Evolutionary conservation across 148 eudicot species (phyloP).

Genomic region (Agrostemma githago): DNA sequence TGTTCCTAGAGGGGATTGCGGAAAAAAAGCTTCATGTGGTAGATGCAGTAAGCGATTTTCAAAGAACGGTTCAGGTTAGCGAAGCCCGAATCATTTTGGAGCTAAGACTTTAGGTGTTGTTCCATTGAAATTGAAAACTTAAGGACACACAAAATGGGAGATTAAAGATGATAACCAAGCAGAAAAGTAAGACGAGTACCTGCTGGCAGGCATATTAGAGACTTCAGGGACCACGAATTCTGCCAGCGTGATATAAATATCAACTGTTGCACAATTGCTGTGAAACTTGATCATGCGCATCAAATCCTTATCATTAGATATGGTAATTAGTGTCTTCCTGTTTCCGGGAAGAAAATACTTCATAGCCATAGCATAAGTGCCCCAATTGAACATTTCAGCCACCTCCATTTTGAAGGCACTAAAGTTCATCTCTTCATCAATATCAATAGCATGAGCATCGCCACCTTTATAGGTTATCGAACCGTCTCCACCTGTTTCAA

Average conservation of each 20-base stretch:
- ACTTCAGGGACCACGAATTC: conserved; percentile 57
- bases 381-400: conserved; percentile 74
- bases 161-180: conserved; percentile 10
- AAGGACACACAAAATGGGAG: neutral
- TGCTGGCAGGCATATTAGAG: conserved; percentile 71
- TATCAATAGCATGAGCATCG: conserved; percentile 96
- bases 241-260: conserved; percentile 63
- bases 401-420: conserved; percentile 63
- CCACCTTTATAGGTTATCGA: conserved; percentile 68
- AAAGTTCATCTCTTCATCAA: conserved; percentile 57
- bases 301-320: conserved; percentile 91
- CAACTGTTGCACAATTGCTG: conserved; percentile 42
- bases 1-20: too few relatives aligned
- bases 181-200: conserved; percentile 43
- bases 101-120: too few relatives aligned
- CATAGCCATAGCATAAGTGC: conserved; percentile 37
- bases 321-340: conserved; percentile 67
- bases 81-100: too few relatives aligned
- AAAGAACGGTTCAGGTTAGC: too few relatives aligned
- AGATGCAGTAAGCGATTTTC: too few relatives aligned
- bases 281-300: conserved; percentile 79
- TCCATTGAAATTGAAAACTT: neutral
- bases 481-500: conserved; percentile 53
- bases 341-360: conserved; percentile 87
- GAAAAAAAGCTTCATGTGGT: too few relatives aligned